Evolutionary conservation across 2,329 filamentous ascomycete genomes (phyloP), one percentile per base, ranked within the genome.

Genomic region (Arthrobotrys entomopaga): DNA sequence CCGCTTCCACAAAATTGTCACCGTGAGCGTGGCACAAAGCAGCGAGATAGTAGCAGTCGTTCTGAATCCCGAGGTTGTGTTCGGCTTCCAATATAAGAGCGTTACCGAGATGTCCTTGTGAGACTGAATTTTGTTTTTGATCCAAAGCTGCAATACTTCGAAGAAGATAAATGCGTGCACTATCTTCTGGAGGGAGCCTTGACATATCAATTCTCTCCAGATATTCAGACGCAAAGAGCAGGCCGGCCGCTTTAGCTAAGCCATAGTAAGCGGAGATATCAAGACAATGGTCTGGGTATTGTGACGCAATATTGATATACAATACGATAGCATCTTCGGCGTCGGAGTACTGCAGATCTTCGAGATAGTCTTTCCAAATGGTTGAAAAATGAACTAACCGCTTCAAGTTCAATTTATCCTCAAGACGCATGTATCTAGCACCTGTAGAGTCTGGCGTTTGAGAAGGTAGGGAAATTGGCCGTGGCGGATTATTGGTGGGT

Each of bases 291-390:
- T 34, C 29, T 8, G 29, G 29, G 29, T 34, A 34, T 34, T 34
- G 29, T 34, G 29, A 34, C 10, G 29, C 29, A 6, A 34, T 5
- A 34, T 59, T 40, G 11, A 59, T 19, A 16, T 59, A 59, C 19
- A 5, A 4, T 13, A n/a, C 48, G 11, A 59, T 26, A 13, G 40
- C 56, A 8, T 4, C 48, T 34, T 48, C 19, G 7, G 56, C 56
- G 10, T 26, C 16, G 5, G n/a, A 11, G 38, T 24, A 46, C 16
- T 59, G 7, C 15, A 20, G 11, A 48, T 59, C 40, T 16, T 19
- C 15, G 34, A 58, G 29, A 58, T 58, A 58, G 3, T 42, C 54
- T 16, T 13, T 42, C 54, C 54, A 58, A 11, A 58, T 20, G 13
- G 34, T 42, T 10, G 54, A n/a, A 16, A 42, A 58, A 43, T 42